phyloP scores from a whole-genome alignment of 1,284 basidiomycete genomes.

The Tausonia pullulans region DNA sequence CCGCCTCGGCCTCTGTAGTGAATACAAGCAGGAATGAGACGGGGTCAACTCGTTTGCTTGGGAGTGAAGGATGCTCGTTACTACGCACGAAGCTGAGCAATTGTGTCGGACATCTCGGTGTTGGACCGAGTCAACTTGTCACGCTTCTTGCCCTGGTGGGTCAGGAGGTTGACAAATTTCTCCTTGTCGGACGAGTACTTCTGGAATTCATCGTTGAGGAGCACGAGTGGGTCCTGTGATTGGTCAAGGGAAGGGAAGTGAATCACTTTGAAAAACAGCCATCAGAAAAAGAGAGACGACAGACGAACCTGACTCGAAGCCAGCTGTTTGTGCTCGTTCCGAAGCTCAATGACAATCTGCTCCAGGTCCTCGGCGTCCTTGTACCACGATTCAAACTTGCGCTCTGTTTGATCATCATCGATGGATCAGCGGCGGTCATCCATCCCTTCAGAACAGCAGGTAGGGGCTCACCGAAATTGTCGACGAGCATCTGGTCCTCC shows the following conservation, averaged over 20 bases:
- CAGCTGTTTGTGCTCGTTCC: conserved; percentile 27
- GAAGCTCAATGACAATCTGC: conserved; percentile 22
- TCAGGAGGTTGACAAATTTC: conserved; percentile 31
- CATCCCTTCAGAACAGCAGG: neutral
- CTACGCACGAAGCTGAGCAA: conserved; percentile 27
- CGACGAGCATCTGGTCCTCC: conserved; percentile 55
- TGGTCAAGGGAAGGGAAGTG: neutral
- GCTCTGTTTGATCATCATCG: conserved; percentile 20
- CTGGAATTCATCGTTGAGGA: conserved; percentile 30
- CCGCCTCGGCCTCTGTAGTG: conserved; percentile 49
- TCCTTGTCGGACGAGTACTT: conserved; percentile 31
- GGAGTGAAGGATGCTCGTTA: conserved; percentile 20
- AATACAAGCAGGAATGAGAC: conserved; percentile 35
- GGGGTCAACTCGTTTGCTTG: conserved; percentile 7
- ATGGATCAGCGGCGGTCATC: neutral
- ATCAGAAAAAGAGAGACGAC: too few relatives aligned
- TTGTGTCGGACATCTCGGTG: conserved; percentile 18
- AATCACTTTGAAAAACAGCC: neutral
- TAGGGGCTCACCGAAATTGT: conserved; percentile 48
- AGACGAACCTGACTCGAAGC: conserved; percentile 28
- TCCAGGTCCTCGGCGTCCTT: conserved; percentile 29
- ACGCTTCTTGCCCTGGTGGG: conserved; percentile 29
- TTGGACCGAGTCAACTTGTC: conserved; percentile 24
- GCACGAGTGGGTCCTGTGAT: conserved; percentile 28
- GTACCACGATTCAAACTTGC: conserved; percentile 23